Conservation (phyloP, 2,329 filamentous ascomycete genomes). For the Fusarium mundagurra region DNA sequence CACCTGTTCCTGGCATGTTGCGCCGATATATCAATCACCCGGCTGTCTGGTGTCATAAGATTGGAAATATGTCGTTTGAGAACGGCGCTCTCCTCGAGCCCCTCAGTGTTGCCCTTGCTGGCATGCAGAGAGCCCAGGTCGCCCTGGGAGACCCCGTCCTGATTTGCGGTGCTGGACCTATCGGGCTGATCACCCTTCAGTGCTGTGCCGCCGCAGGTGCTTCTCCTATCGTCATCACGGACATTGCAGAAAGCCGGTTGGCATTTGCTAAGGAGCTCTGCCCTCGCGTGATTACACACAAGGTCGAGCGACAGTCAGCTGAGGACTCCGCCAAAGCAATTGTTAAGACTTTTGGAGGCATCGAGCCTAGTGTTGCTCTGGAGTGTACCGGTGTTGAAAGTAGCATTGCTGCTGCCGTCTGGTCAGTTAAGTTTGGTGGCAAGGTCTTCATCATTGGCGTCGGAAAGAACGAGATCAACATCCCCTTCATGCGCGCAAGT, state of each 20-base stretch:
- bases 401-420: constrained; percentile 86
- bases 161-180: constrained; percentile 92
- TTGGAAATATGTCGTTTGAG: constrained; percentile 90
- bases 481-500: constrained; percentile 93
- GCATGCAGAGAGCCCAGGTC: constrained; percentile 83
- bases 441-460: constrained; percentile 98
- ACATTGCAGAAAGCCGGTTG: constrained; percentile 88
- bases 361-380: constrained; percentile 83
- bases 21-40: constrained; percentile 95
- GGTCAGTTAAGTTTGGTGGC: constrained; percentile 91
- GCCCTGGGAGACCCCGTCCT: constrained; percentile 86
- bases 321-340: constrained; percentile 81
- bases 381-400: constrained; percentile 97
- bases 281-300: constrained; percentile 82
- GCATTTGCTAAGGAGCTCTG: constrained; percentile 86
- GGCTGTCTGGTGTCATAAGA: constrained; percentile 95
- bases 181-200: constrained; percentile 87
- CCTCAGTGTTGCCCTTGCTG: constrained; percentile 86
- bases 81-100: constrained; percentile 92
- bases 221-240: constrained; percentile 90
- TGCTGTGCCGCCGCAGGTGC: constrained; percentile 89
- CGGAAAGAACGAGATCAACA: constrained; percentile 92
- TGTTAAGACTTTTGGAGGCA: constrained; percentile 72
- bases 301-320: constrained; percentile 72
- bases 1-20: constrained; percentile 86